Evolutionary conservation across 2,329 filamentous ascomycete species (phyloP), one percentile per base, ranked within the genome.

Genomic region (Basipetospora chlamydospora): DNA sequence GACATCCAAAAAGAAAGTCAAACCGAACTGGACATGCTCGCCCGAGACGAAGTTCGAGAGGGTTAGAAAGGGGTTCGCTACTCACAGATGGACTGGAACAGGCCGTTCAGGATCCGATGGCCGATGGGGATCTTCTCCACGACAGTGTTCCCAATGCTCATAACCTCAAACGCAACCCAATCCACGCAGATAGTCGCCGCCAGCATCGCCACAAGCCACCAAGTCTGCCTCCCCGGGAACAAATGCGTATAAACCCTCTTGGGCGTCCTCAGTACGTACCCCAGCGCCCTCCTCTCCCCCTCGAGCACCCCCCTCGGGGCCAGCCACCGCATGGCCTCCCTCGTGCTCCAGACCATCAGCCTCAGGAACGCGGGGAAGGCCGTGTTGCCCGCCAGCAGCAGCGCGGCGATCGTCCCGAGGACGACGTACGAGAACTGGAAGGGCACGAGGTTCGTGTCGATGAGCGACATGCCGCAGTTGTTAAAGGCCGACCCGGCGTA

Each of bases 401-500:
- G 52, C 9, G 70, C 44, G 5, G 67, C 70, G 60, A 77, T 67
- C 15, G 63, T 58, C 31, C 67, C 54, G 26, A 69, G 56, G 6
- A 69, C 61, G 40, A 67, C 69, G 42, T 63, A 62, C 1, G 61
- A 57, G 22, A 58, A 58, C 39, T 71, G 66, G 40, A 77, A 79
- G 0, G 70, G 69, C 3, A 70, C 58, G 58, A 83, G 76, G 47
- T 78, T 80, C 28, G 68, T 65, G 49, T 81, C 75, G 10, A 80
- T 55, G 25, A 80, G 58, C 15, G 68, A 70, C 73, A 82, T 78
- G 28, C 77, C 76, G n/a, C 67, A 74, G 44, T 80, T 81, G 54
- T 79, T 80, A 53, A 81, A 82, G 0, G 76, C 77, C 13, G 73
- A 78, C 4, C 73, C 66, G 2, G 71, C 72, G 42, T 78, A 75